Evolutionary conservation across 768 basidiomycete species (phyloP), one percentile per base, ranked within the genome.

Genomic region (Hemileccinum impolitum): DNA sequence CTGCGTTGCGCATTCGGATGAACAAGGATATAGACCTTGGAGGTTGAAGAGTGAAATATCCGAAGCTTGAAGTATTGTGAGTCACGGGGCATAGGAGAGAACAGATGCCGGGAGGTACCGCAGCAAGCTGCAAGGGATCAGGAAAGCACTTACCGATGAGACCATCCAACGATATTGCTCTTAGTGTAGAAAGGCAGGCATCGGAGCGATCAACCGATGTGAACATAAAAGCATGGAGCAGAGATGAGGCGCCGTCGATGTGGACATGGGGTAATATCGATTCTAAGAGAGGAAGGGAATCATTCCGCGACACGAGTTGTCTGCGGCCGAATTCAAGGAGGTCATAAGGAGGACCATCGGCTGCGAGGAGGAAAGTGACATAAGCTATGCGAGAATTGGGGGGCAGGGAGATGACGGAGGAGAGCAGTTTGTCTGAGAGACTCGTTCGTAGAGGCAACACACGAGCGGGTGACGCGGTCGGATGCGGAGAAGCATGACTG

Each of bases 181-280:
- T 59, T 35, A 84, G 63, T 18, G 61, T 42, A 23, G 60, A 55
- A 12, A 69, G 62, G 32, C 67, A 65, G 25, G 64, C 50, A 19
- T 68, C 65, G 30, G 63, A 53, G 14, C 53, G 48, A 40, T 72
- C 68, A 3, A 58, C 50, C 23, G 75, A 67, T 15, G 72, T 70
- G 25, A 87, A 64, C 14, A 68, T 65, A 62, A 86, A 89, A n/a
- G 80, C 74, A 66, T 85, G 79, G 46, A 88, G 71, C 21, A 66
- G 57, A n/a, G 70, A 73, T 9, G 71, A 61, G 21, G 69, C 66
- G 43, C 72, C 65, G 30, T 70, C 70, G 40, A 80, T 65, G 53
- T 78, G 71, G 23, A 80, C 75, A 51, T 75, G 73, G 37, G 79
- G 69, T 19, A 87, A 63, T 23, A 83, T 61, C 10, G 80, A 78